phyloP scores from a whole-genome alignment of 345 rosid species.

The Carallia pectinifolia region DNA sequence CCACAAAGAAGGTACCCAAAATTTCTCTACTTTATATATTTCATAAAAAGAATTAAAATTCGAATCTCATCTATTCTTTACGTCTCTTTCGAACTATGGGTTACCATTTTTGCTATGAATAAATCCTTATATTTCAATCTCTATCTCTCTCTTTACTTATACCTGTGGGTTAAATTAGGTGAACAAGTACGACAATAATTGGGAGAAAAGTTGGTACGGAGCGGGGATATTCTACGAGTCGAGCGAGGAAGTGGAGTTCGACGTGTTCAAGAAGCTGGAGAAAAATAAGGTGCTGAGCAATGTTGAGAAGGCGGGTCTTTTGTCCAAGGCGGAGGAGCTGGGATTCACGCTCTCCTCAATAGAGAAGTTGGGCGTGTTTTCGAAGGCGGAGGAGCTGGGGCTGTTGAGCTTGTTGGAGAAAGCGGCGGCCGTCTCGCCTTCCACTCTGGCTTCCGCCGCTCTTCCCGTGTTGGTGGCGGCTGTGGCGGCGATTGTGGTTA shows the following conservation, averaged over 20 bases:
- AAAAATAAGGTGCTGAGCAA: slow-evolving; percentile 79
- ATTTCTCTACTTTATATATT: not conserved
- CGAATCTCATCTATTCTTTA: too few species aligned
- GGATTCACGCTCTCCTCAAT: slow-evolving; percentile 82
- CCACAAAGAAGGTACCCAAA: slow-evolving; percentile 59
- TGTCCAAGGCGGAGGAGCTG: slow-evolving; percentile 75
- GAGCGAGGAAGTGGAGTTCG: slow-evolving; percentile 75
- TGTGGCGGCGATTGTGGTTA: slow-evolving; percentile 54
- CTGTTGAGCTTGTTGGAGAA: slow-evolving; percentile 79
- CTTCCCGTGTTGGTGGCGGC: slow-evolving; percentile 80
- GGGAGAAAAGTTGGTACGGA: slow-evolving; percentile 93
- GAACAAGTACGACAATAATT: slow-evolving; percentile 59
- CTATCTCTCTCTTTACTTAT: not conserved
- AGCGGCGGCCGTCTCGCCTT: slow-evolving; percentile 53
- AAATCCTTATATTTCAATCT: too few species aligned
- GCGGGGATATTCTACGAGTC: slow-evolving; percentile 87
- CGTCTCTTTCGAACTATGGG: too few species aligned
- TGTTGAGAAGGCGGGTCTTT: slow-evolving; percentile 77
- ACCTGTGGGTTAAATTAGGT: slow-evolving; percentile 38
- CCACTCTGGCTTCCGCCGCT: slow-evolving; percentile 69
- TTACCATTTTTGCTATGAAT: too few species aligned
- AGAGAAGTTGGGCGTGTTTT: slow-evolving; percentile 77
- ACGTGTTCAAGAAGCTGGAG: slow-evolving; percentile 92
- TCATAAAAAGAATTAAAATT: too few species aligned
- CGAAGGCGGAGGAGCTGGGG: slow-evolving; percentile 91